Evolutionary conservation across 2,329 filamentous ascomycete genomes (phyloP), one percentile per base, ranked within the genome.

Genomic region (Fonsecaea pedrosoi): DNA sequence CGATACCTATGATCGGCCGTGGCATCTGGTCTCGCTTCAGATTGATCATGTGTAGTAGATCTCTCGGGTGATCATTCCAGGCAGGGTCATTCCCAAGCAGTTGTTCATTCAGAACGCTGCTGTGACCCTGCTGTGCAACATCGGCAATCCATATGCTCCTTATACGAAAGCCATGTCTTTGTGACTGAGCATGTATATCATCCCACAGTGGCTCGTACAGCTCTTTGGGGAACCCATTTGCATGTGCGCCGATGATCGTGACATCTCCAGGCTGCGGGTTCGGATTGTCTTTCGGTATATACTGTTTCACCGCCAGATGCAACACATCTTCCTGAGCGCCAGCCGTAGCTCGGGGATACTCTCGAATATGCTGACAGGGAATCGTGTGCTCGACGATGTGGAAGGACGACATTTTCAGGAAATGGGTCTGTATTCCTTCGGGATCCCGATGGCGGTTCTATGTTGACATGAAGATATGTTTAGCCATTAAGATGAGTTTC

Each of bases 131-230:
- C 75, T 91, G 88, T 30, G 90, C 87, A 9, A 89, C 85, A 78
- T 96, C 92, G 67, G 90, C 88, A 67, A 95, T 92, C 90, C 90
- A 95, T 73, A 96, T 92, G 64, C 85, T 82, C 62, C 91, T 86
- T 73, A 96, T 72, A 15, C 70, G 67, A 80, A 76, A 97, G 84
- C 66, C 91, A 86, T 72, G 86, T 18, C 78, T 75, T 69, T 83
- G 82, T 3, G 86, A 80, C 38, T 82, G 79, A 35, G 81, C 77
- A 70, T 89, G 82, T 1, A 96, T 81, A 56, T 95, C 91, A 64
- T 92, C 90, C 90, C 92, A 96, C 0, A 96, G 80, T 0, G 93
- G 90, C 74, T 96, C 92, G 75, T 96, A 96, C 0, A 95, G 78
- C 81, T 96, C 70, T 63, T 72, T 86, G 2, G 83, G 82, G 65